Percentiles rank a stretch among this genome's conserved stretches.
phyloP scores from a whole-genome alignment of 345 rosid genomes.

The Lagerstroemia speciosa region DNA sequence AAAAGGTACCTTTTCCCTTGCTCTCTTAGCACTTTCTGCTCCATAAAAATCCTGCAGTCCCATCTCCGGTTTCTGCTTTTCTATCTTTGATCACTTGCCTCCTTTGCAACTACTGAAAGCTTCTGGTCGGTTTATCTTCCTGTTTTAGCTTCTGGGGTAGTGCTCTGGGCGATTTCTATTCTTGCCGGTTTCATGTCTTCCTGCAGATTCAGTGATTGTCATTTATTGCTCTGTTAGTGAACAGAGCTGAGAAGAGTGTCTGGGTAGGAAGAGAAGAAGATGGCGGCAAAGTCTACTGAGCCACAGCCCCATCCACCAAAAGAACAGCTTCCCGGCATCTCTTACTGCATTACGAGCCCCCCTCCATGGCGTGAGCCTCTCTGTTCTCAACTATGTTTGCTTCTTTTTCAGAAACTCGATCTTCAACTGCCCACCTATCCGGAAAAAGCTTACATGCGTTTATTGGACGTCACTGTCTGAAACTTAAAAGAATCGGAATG shows the following conservation, averaged over 20 bases:
- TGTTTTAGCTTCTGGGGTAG: background rate
- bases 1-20: conserved; percentile 16
- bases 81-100: no score
- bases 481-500: no score
- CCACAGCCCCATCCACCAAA: conserved; percentile 89
- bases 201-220: no score
- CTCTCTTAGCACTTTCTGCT: background rate
- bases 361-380: conserved; percentile 90
- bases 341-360: conserved; percentile 86
- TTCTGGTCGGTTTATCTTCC: conserved; percentile 9
- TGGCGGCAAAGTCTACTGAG: conserved; percentile 50
- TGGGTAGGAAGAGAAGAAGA: conserved; percentile 25
- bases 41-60: no score
- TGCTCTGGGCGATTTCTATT: background rate
- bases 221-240: conserved; percentile 2
- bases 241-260: conserved; percentile 8
- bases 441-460: background rate
- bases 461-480: background rate
- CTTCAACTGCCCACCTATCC: background rate
- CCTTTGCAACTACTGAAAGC: conserved; percentile 6
- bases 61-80: no score
- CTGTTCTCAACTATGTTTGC: background rate
- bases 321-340: conserved; percentile 68
- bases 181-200: background rate
- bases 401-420: background rate